phyloP scores from a whole-genome alignment of 2,329 filamentous ascomycete species.

The Colletotrichum sansevieriae region DNA sequence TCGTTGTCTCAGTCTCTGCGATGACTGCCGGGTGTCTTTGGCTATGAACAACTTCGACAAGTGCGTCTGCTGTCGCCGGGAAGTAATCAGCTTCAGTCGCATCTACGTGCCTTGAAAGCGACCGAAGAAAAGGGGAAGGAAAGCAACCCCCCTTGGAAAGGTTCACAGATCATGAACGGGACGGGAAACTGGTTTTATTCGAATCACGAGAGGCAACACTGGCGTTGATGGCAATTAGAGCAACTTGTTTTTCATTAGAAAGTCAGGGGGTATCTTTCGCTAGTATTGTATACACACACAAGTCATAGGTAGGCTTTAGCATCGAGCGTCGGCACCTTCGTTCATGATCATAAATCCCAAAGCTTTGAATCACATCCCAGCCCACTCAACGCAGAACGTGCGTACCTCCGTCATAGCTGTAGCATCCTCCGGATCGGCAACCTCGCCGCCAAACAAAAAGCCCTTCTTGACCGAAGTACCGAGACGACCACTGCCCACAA shows the following conservation, averaged over 20 bases:
- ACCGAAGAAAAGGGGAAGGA: neutral
- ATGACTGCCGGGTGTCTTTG: slow-evolving; percentile 92
- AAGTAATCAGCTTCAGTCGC: slow-evolving; percentile 89
- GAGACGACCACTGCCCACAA: slow-evolving; percentile 87
- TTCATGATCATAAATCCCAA: neutral
- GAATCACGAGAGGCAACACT: neutral
- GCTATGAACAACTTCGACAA: slow-evolving; percentile 98
- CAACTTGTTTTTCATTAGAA: slow-evolving; percentile 6
- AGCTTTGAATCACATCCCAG: slow-evolving; percentile 76
- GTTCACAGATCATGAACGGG: neutral
- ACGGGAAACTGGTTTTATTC: neutral
- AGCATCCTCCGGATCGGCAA: slow-evolving; percentile 50
- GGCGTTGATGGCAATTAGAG: slow-evolving; percentile 11
- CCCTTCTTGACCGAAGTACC: slow-evolving; percentile 98
- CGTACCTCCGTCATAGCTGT: slow-evolving; percentile 63
- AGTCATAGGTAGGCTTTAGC: neutral
- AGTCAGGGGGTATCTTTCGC: slow-evolving; percentile 24
- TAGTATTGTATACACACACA: slow-evolving; percentile 6
- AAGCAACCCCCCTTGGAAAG: no score
- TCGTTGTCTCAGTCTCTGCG: slow-evolving; percentile 92
- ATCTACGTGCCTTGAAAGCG: slow-evolving; percentile 80
- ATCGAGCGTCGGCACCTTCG: neutral
- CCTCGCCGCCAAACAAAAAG: slow-evolving; percentile 83
- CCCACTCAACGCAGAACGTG: slow-evolving; percentile 93
- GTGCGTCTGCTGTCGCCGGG: slow-evolving; percentile 92